phyloP scores from a whole-genome alignment of 164 flowering plant genomes.

The Nymphaea thermarum region DNA sequence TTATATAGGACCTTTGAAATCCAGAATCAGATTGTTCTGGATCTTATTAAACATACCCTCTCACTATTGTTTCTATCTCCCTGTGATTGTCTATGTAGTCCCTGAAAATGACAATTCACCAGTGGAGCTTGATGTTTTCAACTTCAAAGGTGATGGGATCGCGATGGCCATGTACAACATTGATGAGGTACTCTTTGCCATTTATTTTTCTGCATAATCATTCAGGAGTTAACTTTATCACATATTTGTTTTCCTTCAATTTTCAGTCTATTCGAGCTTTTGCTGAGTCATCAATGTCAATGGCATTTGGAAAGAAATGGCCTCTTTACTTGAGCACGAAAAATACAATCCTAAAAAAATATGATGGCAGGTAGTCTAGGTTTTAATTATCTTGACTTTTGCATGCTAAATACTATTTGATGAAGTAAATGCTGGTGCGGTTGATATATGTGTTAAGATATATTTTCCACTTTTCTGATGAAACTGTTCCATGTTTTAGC shows the following conservation, averaged over 20 bases:
- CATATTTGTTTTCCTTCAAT: neutral
- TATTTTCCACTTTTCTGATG: neutral
- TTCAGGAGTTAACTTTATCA: neutral
- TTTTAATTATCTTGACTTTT: neutral
- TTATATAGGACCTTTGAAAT: neutral
- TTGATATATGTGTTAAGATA: neutral
- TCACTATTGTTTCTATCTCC: slow-evolving; percentile 2
- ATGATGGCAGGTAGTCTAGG: slow-evolving; percentile 82
- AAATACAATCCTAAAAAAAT: slow-evolving; percentile 92
- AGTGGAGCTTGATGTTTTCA: slow-evolving; percentile 68
- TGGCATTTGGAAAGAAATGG: slow-evolving; percentile 90
- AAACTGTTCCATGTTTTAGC: neutral
- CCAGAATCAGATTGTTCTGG: neutral
- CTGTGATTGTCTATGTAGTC: slow-evolving; percentile 17
- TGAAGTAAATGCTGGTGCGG: neutral
- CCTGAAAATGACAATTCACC: slow-evolving; percentile 59
- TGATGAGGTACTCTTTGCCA: slow-evolving; percentile 65
- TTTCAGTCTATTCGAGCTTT: slow-evolving; percentile 86
- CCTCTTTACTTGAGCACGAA: slow-evolving; percentile 97
- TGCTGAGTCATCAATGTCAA: slow-evolving; percentile 92
- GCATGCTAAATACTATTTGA: neutral
- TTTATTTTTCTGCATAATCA: neutral
- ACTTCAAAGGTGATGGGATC: slow-evolving; percentile 83
- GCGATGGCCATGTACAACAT: slow-evolving; percentile 97
- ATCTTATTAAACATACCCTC: neutral